phyloP scores from a whole-genome alignment of 257 asterid species.

The Ophiorrhiza pumila region DNA sequence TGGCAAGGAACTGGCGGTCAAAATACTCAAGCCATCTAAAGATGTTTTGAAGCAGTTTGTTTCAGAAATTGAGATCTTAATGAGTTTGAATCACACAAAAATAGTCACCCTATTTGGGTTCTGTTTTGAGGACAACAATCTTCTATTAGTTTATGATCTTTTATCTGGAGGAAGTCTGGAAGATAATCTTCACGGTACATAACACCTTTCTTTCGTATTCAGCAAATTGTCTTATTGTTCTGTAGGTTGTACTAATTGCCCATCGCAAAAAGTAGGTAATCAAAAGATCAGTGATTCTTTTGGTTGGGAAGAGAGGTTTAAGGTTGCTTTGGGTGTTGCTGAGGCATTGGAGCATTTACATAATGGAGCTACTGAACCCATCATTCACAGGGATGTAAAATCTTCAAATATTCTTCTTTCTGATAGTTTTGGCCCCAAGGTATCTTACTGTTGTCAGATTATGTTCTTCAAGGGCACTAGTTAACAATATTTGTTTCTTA shows the following conservation, averaged over 20 bases:
- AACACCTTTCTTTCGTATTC: constrained; percentile 17
- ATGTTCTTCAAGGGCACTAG: not conserved
- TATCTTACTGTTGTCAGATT: constrained; percentile 17
- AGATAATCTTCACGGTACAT: constrained; percentile 83
- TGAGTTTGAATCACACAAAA: constrained; percentile 67
- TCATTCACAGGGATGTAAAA: constrained; percentile 90
- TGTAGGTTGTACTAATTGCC: constrained; percentile 18
- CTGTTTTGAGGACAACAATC: constrained; percentile 60
- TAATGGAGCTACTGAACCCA: constrained; percentile 40
- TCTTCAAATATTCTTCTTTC: constrained; percentile 91
- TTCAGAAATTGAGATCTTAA: constrained; percentile 70
- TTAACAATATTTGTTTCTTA: not conserved
- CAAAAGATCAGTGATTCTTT: constrained; percentile 33
- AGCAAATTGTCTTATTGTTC: constrained; percentile 8
- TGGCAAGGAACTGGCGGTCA: constrained; percentile 69
- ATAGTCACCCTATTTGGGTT: constrained; percentile 69
- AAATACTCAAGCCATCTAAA: constrained; percentile 67
- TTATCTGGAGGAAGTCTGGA: constrained; percentile 87
- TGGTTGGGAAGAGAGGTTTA: constrained; percentile 74
- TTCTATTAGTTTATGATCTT: constrained; percentile 77
- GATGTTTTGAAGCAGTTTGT: constrained; percentile 64
- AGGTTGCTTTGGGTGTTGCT: constrained; percentile 85
- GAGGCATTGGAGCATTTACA: constrained; percentile 82
- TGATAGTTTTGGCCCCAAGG: constrained; percentile 83
- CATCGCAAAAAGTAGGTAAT: constrained; percentile 38